phyloP scores from a whole-genome alignment of 805 yeast species.

The Komagataella mondaviorum region DNA sequence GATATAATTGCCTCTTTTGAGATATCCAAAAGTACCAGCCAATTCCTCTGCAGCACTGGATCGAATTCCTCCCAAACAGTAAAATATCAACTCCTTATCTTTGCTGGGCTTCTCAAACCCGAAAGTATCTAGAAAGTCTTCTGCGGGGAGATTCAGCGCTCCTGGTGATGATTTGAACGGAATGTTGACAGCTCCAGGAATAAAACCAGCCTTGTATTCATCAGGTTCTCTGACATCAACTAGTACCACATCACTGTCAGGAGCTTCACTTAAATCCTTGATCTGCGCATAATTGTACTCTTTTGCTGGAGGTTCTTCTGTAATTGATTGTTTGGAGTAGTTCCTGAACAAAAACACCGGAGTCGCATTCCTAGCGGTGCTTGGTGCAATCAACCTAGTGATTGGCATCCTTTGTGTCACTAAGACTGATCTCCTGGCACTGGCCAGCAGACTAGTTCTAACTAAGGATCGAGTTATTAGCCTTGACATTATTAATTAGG shows the following conservation, averaged over 20 bases:
- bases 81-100: conserved; percentile 68
- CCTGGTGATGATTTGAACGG: conserved; percentile 90
- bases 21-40: conserved; percentile 83
- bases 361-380: background rate
- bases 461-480: background rate
- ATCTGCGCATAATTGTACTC: conserved; percentile 13
- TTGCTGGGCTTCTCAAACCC: conserved; percentile 69
- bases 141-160: conserved; percentile 67
- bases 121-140: conserved; percentile 70
- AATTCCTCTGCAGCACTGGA: conserved; percentile 83
- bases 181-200: conserved; percentile 76
- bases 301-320: conserved; percentile 18
- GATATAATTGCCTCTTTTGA: conserved; percentile 67
- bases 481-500: background rate
- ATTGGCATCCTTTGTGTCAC: background rate
- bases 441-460: background rate
- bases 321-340: conserved; percentile 10
- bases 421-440: background rate
- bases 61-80: conserved; percentile 89
- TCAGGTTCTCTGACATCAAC: conserved; percentile 91
- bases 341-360: background rate
- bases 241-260: conserved; percentile 39
- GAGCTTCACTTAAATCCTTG: conserved; percentile 25
- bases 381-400: background rate
- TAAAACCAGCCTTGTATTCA: conserved; percentile 58